A percentile compares a stretch with the other conserved stretches of the same genome.
Evolutionary conservation across 2,329 filamentous ascomycete genomes (phyloP).

Genomic region (Penicillium fuscoglaucum): DNA sequence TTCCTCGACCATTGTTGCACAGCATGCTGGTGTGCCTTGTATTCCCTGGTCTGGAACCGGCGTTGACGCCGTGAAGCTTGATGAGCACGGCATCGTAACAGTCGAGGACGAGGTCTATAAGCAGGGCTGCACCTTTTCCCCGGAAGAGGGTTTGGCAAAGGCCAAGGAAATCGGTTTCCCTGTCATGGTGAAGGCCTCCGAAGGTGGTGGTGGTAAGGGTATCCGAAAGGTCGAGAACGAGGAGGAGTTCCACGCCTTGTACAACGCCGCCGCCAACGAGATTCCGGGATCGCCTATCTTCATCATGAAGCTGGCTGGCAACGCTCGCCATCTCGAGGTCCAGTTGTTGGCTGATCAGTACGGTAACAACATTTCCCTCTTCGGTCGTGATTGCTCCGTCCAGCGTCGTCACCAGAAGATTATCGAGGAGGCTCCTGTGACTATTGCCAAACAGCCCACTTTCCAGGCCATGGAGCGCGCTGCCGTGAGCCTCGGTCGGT

Average conservation of each 20-base stretch:
- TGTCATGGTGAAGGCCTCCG: constrained; percentile 99
- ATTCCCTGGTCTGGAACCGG: constrained; percentile 99
- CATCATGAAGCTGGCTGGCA: constrained; percentile 99
- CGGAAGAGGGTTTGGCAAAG: constrained; percentile 83
- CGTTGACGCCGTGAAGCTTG: constrained; percentile 76
- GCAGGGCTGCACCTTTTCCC: constrained; percentile 86
- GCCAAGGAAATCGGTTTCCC: constrained; percentile 94
- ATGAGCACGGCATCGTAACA: constrained; percentile 83
- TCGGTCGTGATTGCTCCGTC: constrained; percentile 97
- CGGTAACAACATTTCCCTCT: constrained; percentile 98
- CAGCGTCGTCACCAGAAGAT: constrained; percentile 99
- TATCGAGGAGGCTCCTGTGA: constrained; percentile 97
- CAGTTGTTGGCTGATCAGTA: constrained; percentile 98
- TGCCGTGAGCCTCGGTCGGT: constrained; percentile 85
- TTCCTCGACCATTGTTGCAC: constrained; percentile 97
- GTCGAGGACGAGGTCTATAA: constrained; percentile 82
- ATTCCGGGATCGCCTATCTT: constrained; percentile 99
- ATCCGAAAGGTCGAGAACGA: constrained; percentile 91
- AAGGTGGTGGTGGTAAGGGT: constrained; percentile 98
- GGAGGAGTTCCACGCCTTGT: constrained; percentile 79
- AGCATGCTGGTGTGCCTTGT: constrained; percentile 92
- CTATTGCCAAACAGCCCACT: constrained; percentile 82
- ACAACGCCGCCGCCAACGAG: constrained; percentile 94
- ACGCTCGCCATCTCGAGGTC: constrained; percentile 94
- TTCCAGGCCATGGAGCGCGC: constrained; percentile 97